A percentile compares a stretch with the other conserved stretches of the same genome.
Evolutionary conservation across 78 protist species (phyloP).

Genomic region (Cyanophora paradoxa): DNA sequence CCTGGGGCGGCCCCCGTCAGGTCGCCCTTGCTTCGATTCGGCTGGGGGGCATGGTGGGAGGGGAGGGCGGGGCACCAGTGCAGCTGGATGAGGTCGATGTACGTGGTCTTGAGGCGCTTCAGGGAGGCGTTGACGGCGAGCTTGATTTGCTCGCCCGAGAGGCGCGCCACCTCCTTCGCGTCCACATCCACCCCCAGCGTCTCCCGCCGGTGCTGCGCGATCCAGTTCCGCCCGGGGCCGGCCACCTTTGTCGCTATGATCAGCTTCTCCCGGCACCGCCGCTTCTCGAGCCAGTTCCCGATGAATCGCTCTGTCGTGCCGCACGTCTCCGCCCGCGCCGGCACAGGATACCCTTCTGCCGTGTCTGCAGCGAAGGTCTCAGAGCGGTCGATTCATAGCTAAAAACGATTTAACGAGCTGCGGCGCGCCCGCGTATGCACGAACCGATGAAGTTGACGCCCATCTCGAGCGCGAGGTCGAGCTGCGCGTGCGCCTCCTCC

Average conservation of each 20-base stretch:
- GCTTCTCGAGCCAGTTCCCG: conserved; percentile 4
- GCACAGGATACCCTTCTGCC: conserved; percentile 34
- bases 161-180: not conserved
- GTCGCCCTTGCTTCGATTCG: too few species aligned
- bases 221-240: not conserved
- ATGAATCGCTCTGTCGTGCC: conserved; percentile 14
- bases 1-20: not conserved
- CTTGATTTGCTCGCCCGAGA: not conserved
- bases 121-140: conserved; percentile 36
- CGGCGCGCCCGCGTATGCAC: too few species aligned
- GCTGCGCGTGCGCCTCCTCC: conserved; percentile 19
- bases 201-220: not conserved
- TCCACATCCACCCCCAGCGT: not conserved
- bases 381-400: too few species aligned
- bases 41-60: not conserved
- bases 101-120: conserved; percentile 13
- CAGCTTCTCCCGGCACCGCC: not conserved
- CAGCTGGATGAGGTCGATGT: conserved; percentile 49
- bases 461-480: not conserved
- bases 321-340: not conserved
- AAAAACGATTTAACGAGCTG: too few species aligned
- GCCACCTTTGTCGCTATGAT: conserved; percentile 26
- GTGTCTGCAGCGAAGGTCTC: too few species aligned
- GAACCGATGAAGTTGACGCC: conserved; percentile 42
- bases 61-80: conserved; percentile 36